Percentiles rank a stretch among this genome's conserved stretches.
phyloP scores from a whole-genome alignment of 768 basidiomycete genomes.

The Podaxis sp. region DNA sequence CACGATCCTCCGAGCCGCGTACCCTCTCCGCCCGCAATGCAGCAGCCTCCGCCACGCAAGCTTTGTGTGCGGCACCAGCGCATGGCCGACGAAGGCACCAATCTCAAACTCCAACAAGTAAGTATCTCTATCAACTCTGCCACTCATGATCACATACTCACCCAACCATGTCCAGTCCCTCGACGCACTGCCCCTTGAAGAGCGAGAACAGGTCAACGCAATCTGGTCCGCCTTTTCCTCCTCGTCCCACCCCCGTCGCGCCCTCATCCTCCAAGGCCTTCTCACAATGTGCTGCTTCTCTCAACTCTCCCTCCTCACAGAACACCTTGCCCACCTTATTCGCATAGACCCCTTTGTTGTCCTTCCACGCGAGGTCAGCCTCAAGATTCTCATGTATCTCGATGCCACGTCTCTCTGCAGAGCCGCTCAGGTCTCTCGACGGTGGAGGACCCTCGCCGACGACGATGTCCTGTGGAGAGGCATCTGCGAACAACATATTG shows the following conservation, averaged over 20 bases:
- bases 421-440: conserved; percentile 85
- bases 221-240: conserved; percentile 98
- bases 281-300: conserved; percentile 99
- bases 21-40: conserved; percentile 25
- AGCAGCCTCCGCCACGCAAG: conserved; percentile 59
- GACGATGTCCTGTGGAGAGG: conserved; percentile 94
- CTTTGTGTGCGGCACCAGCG: conserved; percentile 92
- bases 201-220: conserved; percentile 84
- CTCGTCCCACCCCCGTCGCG: conserved; percentile 86
- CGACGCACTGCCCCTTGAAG: conserved; percentile 82
- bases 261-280: conserved; percentile 93
- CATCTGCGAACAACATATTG: conserved; percentile 98
- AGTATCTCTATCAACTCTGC: conserved; percentile 23
- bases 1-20: conserved; percentile 7
- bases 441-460: conserved; percentile 89
- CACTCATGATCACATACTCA: conserved; percentile 7
- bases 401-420: conserved; percentile 93
- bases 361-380: conserved; percentile 85
- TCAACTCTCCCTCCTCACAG: conserved; percentile 93
- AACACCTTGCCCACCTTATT: conserved; percentile 88
- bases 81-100: conserved; percentile 96
- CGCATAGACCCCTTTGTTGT: conserved; percentile 93
- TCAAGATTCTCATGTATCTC: conserved; percentile 85
- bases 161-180: conserved; percentile 63
- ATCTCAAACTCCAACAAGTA: conserved; percentile 88